phyloP scores from a whole-genome alignment of 2,329 filamentous ascomycete species.

The Fusarium marasasianum region DNA sequence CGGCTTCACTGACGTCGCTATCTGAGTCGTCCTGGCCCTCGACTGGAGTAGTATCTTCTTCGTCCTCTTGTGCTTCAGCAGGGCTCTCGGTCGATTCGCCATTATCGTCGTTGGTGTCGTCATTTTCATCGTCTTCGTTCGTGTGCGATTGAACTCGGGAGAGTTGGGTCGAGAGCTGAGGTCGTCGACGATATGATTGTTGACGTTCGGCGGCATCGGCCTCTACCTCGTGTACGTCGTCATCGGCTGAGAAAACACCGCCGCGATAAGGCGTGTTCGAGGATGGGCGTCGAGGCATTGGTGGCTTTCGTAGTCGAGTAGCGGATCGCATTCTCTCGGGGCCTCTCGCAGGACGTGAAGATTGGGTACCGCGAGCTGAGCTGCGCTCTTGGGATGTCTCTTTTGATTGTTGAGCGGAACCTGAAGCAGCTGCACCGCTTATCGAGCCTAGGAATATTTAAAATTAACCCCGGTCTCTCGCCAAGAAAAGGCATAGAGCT shows the following conservation, averaged over 20 bases:
- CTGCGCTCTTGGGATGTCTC: conserved; percentile 54
- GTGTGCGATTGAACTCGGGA: conserved; percentile 55
- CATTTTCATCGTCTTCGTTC: conserved; percentile 22
- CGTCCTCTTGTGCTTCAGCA: conserved; percentile 45
- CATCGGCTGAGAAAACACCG: conserved; percentile 89
- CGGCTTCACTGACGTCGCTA: conserved; percentile 83
- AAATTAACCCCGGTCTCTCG: conserved; percentile 19
- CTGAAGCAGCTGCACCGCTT: conserved; percentile 32
- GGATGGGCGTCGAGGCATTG: conserved; percentile 72
- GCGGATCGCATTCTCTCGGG: conserved; percentile 59
- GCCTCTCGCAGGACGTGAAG: conserved; percentile 53
- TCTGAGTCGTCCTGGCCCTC: conserved; percentile 71
- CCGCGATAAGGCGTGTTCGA: conserved; percentile 83
- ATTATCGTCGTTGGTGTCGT: conserved; percentile 37
- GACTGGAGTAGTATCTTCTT: conserved; percentile 46
- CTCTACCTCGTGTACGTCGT: conserved; percentile 83
- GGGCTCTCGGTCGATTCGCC: conserved; percentile 36
- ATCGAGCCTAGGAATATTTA: conserved; percentile 40
- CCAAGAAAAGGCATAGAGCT: conserved; percentile 15
- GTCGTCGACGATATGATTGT: conserved; percentile 50
- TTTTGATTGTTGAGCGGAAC: conserved; percentile 46
- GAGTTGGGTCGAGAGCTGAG: conserved; percentile 47
- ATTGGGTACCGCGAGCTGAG: conserved; percentile 45
- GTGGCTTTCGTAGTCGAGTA: conserved; percentile 73
- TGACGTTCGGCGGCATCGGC: conserved; percentile 67